A percentile compares a stretch with the other conserved stretches of the same genome.
phyloP scores from a whole-genome alignment of 148 eudicot genomes.

The Dysphania ambrosioides region DNA sequence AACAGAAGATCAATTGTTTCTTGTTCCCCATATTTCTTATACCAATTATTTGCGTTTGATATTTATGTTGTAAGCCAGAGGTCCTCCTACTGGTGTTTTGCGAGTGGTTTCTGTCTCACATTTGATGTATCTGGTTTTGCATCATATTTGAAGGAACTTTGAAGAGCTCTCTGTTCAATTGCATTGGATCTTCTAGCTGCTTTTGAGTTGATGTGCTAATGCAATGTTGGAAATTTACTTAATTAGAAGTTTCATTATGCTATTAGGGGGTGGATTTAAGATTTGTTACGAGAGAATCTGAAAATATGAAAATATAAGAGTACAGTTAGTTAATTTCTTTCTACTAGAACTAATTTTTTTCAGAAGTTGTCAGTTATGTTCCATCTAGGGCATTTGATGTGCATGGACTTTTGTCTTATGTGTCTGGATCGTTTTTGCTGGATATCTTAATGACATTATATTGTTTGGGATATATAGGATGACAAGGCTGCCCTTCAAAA shows the following conservation, averaged over 20 bases:
- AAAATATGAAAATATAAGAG: too few relatives aligned
- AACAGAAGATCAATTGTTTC: neutral
- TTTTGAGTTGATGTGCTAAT: neutral
- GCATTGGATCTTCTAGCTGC: neutral
- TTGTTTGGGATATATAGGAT: slow-evolving; percentile 39
- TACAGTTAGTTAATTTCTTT: too few relatives aligned
- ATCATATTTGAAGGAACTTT: neutral
- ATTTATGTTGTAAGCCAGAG: neutral
- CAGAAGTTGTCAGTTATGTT: too few relatives aligned
- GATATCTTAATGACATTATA: neutral
- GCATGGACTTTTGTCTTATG: neutral
- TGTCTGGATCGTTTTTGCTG: neutral
- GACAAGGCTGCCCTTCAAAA: slow-evolving; percentile 80
- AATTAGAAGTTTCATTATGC: neutral
- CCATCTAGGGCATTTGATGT: neutral
- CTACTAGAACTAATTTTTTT: too few relatives aligned
- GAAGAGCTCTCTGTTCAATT: neutral
- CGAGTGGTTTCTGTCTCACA: neutral
- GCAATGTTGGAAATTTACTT: neutral
- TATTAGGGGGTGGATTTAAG: neutral
- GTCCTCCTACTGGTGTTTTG: neutral
- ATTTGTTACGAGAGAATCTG: too few relatives aligned
- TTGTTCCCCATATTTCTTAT: neutral
- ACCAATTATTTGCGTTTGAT: neutral
- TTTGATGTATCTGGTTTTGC: neutral